Percentiles rank a stretch among this genome's conserved stretches.
These are phyloP conservation scores for Volvariella surrecta DNA, from an alignment of 1,284 basidiomycete genomes.

Conservation along the genomic window DNA sequence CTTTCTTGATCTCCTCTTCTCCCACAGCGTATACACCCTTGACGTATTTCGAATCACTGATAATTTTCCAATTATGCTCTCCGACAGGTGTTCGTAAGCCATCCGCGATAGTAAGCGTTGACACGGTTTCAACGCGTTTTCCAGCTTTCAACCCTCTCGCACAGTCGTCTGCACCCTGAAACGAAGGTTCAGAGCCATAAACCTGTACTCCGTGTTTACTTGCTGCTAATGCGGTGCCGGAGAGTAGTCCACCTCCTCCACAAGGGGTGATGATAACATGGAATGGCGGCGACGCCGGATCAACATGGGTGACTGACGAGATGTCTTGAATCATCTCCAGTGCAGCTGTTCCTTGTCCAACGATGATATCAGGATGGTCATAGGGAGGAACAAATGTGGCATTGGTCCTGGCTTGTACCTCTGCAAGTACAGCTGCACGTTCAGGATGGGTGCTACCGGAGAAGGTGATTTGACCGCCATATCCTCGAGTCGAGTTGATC, in stretches of 20 bases:
- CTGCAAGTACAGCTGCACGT: background rate
- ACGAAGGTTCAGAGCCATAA: background rate
- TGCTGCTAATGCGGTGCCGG: background rate
- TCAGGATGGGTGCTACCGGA: background rate
- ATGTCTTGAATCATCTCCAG: background rate
- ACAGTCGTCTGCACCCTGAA: background rate
- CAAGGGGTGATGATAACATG: background rate
- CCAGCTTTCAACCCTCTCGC: background rate
- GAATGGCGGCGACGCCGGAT: background rate
- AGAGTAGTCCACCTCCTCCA: background rate
- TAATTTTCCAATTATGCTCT: background rate
- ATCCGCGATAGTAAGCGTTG: background rate
- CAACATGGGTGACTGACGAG: background rate
- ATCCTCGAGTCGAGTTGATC: background rate
- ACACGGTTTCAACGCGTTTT: background rate
- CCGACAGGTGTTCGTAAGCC: background rate
- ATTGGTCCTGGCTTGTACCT: background rate
- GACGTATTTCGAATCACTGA: background rate
- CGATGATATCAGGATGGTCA: conserved; percentile 1
- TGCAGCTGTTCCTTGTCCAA: conserved; percentile 1
- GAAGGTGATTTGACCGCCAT: conserved; percentile 1
- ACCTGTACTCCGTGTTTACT: background rate
- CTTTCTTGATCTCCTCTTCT: conserved; percentile 1
- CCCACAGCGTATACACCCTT: background rate
- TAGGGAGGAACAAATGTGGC: background rate